phyloP scores from a whole-genome alignment of 441 rosid genomes.

The Gossypium lobatum region DNA sequence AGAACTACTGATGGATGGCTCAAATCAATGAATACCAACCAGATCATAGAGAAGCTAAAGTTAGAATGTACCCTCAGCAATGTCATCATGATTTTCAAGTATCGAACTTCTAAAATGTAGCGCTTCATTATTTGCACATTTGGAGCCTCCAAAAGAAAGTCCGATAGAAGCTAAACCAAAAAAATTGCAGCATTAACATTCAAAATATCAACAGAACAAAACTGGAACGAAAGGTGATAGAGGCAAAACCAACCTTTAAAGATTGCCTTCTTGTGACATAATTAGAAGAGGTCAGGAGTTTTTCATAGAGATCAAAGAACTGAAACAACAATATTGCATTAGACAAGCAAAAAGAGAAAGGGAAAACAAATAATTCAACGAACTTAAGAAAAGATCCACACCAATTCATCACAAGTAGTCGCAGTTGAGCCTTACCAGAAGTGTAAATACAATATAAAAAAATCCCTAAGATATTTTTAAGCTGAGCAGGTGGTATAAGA shows the following conservation, averaged over 20 bases:
- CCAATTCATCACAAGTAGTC: neutral
- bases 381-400: constrained; percentile 1
- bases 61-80: constrained; percentile 53
- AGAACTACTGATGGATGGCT: neutral
- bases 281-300: constrained; percentile 75
- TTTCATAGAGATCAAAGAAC: constrained; percentile 82
- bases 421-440: neutral
- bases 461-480: neutral
- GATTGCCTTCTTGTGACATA: constrained; percentile 97
- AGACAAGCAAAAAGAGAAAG: constrained; percentile 21
- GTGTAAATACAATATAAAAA: constrained; percentile 5
- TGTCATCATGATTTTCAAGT: constrained; percentile 88
- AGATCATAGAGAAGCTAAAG: constrained; percentile 3
- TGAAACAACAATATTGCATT: constrained; percentile 34
- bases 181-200: constrained; percentile 16
- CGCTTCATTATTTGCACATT: constrained; percentile 84
- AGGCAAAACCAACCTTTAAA: constrained; percentile 59
- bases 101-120: constrained; percentile 77
- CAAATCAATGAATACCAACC: constrained; percentile 13
- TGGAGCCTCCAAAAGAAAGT: constrained; percentile 82
- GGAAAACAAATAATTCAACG: constrained; percentile 7
- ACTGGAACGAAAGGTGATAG: neutral
- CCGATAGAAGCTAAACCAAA: constrained; percentile 77
- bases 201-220: constrained; percentile 12
- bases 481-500: neutral